These are phyloP conservation scores for Fusarium nisikadoi DNA, from an alignment of 2,329 filamentous ascomycete species.

Conservation along the genomic window DNA sequence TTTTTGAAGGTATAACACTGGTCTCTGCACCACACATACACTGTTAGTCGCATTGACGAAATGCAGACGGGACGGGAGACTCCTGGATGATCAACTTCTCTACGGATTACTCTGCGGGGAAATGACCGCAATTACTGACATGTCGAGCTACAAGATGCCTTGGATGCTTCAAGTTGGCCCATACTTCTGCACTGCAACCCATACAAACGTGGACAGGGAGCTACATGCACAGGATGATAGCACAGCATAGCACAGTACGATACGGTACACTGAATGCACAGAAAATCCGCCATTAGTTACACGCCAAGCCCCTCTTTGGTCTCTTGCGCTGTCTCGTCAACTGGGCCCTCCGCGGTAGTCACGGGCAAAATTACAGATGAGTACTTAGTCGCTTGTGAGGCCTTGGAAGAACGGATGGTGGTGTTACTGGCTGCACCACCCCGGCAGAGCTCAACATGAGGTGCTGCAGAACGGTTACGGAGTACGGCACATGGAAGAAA, in stretches of 20 bases:
- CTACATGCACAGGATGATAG: not conserved
- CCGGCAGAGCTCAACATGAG: not conserved
- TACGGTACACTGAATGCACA: not conserved
- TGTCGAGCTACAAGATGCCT: slow-evolving; percentile 17
- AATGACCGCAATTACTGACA: slow-evolving; percentile 11
- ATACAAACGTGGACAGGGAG: slow-evolving; percentile 26
- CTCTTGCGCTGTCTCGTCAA: not conserved
- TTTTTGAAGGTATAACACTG: slow-evolving; percentile 32
- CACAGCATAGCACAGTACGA: not conserved
- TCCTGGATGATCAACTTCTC: slow-evolving; percentile 4
- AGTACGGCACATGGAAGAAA: slow-evolving; percentile 7
- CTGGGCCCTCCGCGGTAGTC: not conserved
- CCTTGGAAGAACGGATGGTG: not conserved
- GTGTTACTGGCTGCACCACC: slow-evolving; percentile 16
- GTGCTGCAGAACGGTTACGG: not conserved
- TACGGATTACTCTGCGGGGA: slow-evolving; percentile 35
- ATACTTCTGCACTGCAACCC: slow-evolving; percentile 14
- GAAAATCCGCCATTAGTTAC: not conserved
- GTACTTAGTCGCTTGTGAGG: not conserved
- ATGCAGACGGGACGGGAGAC: slow-evolving; percentile 22
- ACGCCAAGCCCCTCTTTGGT: not conserved
- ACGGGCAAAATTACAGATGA: slow-evolving; percentile 1
- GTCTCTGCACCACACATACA: slow-evolving; percentile 10
- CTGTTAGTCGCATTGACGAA: slow-evolving; percentile 26
- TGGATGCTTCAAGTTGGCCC: slow-evolving; percentile 16